Evolutionary conservation across 1,284 basidiomycete species (phyloP).

Genomic region (Marasmius tenuissimus): DNA sequence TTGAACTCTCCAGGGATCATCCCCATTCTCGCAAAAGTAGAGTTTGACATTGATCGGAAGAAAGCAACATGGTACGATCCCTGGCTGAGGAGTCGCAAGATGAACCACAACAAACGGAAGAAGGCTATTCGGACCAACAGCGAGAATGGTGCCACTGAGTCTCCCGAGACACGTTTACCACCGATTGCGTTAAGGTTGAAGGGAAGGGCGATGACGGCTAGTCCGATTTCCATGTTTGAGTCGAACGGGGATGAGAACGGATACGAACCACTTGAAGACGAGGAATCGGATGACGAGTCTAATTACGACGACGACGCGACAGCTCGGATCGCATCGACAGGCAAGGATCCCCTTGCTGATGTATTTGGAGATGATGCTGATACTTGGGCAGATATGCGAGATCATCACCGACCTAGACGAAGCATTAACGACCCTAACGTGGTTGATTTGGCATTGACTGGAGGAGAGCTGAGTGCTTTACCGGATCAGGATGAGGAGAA

Average conservation of each 20-base stretch:
- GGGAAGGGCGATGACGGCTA: conserved; percentile 42
- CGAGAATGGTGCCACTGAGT: conserved; percentile 26
- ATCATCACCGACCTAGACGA: conserved; percentile 22
- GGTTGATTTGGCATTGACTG: conserved; percentile 54
- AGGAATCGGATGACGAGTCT: conserved; percentile 24
- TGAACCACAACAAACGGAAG: conserved; percentile 55
- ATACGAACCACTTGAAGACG: conserved; percentile 11
- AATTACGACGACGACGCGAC: conserved; percentile 29
- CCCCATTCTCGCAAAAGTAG: conserved; percentile 83
- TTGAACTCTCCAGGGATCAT: conserved; percentile 62
- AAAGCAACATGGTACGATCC: conserved; percentile 81
- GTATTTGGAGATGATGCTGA: conserved; percentile 59
- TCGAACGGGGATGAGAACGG: conserved; percentile 15
- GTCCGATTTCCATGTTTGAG: conserved; percentile 27
- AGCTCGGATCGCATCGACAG: conserved; percentile 30
- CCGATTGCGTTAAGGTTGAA: conserved; percentile 53
- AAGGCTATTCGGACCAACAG: conserved; percentile 32
- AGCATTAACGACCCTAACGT: conserved; percentile 42
- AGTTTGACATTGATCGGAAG: conserved; percentile 80
- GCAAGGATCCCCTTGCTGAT: conserved; percentile 36
- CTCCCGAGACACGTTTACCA: conserved; percentile 24
- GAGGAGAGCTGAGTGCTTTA: conserved; percentile 41
- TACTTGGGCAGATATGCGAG: conserved; percentile 57
- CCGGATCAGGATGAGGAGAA: conserved; percentile 35
- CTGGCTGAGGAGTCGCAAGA: conserved; percentile 67